Conservation (phyloP, 2,329 filamentous ascomycete genomes). For the Calonectria ilicicola region DNA sequence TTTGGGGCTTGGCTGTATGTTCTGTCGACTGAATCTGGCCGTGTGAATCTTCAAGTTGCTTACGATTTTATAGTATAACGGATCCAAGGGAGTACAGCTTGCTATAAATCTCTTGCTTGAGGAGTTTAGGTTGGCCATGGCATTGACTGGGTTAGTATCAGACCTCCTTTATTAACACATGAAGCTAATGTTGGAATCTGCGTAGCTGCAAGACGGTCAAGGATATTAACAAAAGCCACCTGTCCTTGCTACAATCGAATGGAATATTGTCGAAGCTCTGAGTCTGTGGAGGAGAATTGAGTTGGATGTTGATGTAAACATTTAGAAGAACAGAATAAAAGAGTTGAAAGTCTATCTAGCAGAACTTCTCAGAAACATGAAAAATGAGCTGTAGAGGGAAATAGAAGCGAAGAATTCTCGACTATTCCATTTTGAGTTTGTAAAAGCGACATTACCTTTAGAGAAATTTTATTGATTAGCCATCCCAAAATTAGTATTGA, state of each 20-base stretch:
- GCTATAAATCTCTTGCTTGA: constrained; percentile 50
- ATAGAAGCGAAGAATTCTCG: too few species aligned
- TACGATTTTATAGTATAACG: constrained; percentile 31
- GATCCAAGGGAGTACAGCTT: constrained; percentile 41
- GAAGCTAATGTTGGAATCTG: background rate
- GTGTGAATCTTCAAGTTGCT: background rate
- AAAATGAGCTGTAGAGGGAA: background rate
- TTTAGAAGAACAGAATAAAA: too few species aligned
- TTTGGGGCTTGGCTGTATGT: constrained; percentile 50
- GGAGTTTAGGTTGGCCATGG: constrained; percentile 41
- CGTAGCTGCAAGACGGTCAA: constrained; percentile 28
- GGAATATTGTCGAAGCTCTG: constrained; percentile 25
- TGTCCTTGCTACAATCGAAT: constrained; percentile 20
- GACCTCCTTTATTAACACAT: rapidly evolving
- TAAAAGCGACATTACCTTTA: too few species aligned
- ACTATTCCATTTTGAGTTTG: too few species aligned
- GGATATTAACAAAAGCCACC: constrained; percentile 31
- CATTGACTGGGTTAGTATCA: constrained; percentile 30
- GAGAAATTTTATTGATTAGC: too few species aligned
- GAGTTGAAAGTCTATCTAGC: too few species aligned
- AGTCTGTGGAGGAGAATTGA: background rate
- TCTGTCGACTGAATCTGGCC: background rate
- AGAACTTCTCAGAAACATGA: too few species aligned
- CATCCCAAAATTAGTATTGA: too few species aligned
- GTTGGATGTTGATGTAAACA: background rate